Conservation (phyloP, 495 filamentous ascomycete species). For the Chaetomium tenue region DNA sequence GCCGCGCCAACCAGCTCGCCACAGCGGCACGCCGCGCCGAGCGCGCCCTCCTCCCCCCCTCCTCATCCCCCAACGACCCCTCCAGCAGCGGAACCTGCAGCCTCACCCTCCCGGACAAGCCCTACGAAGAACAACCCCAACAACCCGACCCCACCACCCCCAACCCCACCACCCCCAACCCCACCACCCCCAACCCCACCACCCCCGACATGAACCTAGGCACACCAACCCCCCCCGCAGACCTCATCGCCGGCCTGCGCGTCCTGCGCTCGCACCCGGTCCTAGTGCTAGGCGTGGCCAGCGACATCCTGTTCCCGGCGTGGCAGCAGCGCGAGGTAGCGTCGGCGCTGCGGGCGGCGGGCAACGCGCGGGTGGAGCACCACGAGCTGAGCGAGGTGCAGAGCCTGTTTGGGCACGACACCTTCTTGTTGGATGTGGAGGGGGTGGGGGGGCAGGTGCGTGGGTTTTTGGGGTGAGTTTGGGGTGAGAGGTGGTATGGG, state of each 20-base stretch:
- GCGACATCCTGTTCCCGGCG: constrained; percentile 94
- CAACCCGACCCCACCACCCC: constrained; percentile 42
- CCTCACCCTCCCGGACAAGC: constrained; percentile 77
- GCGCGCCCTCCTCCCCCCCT: constrained; percentile 15
- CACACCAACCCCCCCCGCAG: constrained; percentile 49
- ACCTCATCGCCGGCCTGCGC: constrained; percentile 73
- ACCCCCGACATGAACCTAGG: not conserved
- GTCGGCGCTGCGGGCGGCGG: constrained; percentile 69
- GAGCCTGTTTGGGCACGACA: constrained; percentile 94
- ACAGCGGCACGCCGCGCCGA: constrained; percentile 43
- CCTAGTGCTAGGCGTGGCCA: constrained; percentile 89
- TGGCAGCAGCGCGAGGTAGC: constrained; percentile 98
- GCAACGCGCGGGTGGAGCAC: constrained; percentile 79
- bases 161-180: not conserved
- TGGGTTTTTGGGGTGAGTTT: constrained; percentile 63
- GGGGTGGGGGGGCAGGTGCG: constrained; percentile 82
- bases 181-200: constrained; percentile 9
- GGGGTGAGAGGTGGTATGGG: not conserved
- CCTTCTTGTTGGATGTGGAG: constrained; percentile 89
- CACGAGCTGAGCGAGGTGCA: constrained; percentile 88
- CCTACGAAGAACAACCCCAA: constrained; percentile 69
- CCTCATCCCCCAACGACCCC: not conserved
- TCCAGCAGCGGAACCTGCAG: constrained; percentile 62
- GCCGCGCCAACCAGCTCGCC: constrained; percentile 58
- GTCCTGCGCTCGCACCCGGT: constrained; percentile 71